Conservation (phyloP, 768 basidiomycete species). For the Zangia roseola region DNA sequence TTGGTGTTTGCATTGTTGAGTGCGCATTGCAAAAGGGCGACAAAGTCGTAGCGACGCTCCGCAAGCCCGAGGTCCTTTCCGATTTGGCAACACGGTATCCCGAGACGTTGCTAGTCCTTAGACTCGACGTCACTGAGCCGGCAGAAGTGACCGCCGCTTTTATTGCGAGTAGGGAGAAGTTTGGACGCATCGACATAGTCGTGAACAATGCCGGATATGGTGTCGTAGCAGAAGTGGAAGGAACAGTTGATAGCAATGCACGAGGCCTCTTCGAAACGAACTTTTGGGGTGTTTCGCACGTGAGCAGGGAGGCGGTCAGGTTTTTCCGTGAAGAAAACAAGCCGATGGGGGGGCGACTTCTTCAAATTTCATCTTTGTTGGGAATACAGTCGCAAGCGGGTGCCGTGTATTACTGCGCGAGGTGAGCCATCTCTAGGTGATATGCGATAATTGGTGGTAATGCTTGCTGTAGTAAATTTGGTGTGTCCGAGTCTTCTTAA, state of each 20-base stretch:
- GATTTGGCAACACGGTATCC: slow-evolving; percentile 27
- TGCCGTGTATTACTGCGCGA: slow-evolving; percentile 22
- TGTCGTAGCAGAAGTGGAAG: slow-evolving; percentile 37
- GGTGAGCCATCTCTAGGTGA: slow-evolving; percentile 1
- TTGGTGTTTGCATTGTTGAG: slow-evolving; percentile 36
- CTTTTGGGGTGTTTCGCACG: slow-evolving; percentile 45
- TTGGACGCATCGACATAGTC: slow-evolving; percentile 27
- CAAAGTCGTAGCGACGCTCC: slow-evolving; percentile 43
- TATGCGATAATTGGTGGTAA: slow-evolving; percentile 1
- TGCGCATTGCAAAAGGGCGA: slow-evolving; percentile 36
- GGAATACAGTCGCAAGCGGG: slow-evolving; percentile 32
- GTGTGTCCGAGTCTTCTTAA: slow-evolving; percentile 8
- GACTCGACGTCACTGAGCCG: slow-evolving; percentile 38
- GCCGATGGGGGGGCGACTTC: slow-evolving; percentile 38
- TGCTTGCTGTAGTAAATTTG: slow-evolving; percentile 12
- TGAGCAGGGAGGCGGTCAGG: slow-evolving; percentile 34
- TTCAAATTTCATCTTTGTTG: slow-evolving; percentile 35
- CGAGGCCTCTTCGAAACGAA: slow-evolving; percentile 39
- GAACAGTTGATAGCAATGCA: slow-evolving; percentile 32
- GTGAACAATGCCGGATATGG: slow-evolving; percentile 2
- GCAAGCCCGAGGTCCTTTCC: slow-evolving; percentile 34
- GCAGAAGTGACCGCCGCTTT: slow-evolving; percentile 37
- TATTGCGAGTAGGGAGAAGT: slow-evolving; percentile 22
- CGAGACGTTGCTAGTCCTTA: slow-evolving; percentile 34
- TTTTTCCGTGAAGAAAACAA: slow-evolving; percentile 24